Conservation (phyloP, 1,139 yeast species). For the Saccharomyces uvarum region DNA sequence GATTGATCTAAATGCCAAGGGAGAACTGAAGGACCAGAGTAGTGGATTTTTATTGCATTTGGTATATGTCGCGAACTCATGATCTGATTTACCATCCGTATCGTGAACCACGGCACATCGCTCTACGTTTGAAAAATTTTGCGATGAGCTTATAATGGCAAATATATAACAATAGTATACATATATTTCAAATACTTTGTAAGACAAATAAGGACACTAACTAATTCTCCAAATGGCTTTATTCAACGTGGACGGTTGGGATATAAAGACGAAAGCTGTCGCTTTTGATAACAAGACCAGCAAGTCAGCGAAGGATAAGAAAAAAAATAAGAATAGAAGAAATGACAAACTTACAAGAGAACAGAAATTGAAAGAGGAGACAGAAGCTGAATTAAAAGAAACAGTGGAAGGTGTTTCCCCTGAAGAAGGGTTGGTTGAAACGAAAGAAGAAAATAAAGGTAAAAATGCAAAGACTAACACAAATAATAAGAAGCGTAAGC, state of each 20-base stretch:
- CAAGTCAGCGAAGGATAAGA: constrained; percentile 33
- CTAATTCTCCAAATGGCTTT: constrained; percentile 44
- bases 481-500: constrained; percentile 3
- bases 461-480: constrained; percentile 3
- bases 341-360: constrained; percentile 8
- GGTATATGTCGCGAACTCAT: constrained; percentile 7
- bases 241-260: constrained; percentile 80
- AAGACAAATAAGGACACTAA: not conserved
- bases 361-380: constrained; percentile 7
- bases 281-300: constrained; percentile 38
- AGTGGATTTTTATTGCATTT: constrained; percentile 10
- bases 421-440: constrained; percentile 10
- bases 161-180: not conserved
- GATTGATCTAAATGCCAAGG: constrained; percentile 14
- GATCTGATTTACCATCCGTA: not conserved
- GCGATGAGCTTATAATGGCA: constrained; percentile 2
- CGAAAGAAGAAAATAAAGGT: constrained; percentile 2
- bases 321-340: constrained; percentile 22
- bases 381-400: constrained; percentile 3
- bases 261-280: constrained; percentile 48
- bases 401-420: constrained; percentile 6
- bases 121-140: not conserved
- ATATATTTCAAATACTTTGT: not conserved
- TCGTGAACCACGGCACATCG: constrained; percentile 11
- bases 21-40: constrained; percentile 3